phyloP scores from a whole-genome alignment of 2,329 filamentous ascomycete species.

The Epichloe glyceriae region DNA sequence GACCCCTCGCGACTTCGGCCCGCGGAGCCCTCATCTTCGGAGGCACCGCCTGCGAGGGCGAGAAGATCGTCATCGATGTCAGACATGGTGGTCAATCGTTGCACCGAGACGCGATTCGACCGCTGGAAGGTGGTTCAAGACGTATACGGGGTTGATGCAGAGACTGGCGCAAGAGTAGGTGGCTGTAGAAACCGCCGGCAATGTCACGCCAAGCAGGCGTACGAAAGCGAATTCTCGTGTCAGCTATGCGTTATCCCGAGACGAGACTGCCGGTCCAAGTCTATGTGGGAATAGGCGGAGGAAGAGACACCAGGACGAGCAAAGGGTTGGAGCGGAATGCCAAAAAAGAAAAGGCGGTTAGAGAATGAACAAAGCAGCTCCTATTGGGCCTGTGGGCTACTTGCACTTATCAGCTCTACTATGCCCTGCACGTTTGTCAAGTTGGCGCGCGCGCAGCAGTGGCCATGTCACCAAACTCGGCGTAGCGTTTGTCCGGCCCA shows the following conservation, averaged over 20 bases:
- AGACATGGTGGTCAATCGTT: constrained; percentile 46
- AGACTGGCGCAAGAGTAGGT: neutral
- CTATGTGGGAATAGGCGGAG: neutral
- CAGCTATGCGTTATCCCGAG: neutral
- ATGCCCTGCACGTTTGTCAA: no score
- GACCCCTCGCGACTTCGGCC: constrained; percentile 42
- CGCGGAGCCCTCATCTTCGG: constrained; percentile 44
- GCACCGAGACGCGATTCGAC: neutral
- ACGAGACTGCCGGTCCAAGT: neutral
- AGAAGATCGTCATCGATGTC: constrained; percentile 90
- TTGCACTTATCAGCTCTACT: no score
- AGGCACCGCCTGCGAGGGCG: constrained; percentile 73
- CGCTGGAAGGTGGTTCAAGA: neutral
- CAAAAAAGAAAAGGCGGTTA: neutral
- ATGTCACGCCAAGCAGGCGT: neutral
- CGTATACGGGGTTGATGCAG: neutral
- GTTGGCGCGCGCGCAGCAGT: neutral
- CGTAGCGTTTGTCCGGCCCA: constrained; percentile 7
- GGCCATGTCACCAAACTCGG: neutral
- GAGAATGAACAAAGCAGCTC: neutral
- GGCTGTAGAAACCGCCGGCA: neutral
- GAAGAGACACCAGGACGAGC: neutral
- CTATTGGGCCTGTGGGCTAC: no score
- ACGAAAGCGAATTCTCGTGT: neutral
- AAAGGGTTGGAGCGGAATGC: neutral